Percentiles rank a stretch among this genome's conserved stretches.
These are phyloP conservation scores for Osmanthus fragrans DNA, from an alignment of 257 asterid genomes.

Conservation along the genomic window DNA sequence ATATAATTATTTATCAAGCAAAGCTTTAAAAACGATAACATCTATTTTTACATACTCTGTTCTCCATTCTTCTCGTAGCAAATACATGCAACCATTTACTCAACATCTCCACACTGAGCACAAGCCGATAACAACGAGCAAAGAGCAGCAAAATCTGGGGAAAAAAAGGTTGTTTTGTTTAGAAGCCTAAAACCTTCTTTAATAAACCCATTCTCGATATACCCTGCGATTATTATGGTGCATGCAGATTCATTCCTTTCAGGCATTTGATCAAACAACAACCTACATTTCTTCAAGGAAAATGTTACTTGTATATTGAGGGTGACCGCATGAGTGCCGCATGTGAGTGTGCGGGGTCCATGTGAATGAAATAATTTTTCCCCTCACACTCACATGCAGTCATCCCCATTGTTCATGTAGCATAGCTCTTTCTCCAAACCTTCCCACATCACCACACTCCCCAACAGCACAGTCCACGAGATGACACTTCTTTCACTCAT, in stretches of 20 bases:
- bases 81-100: slow-evolving; percentile 68
- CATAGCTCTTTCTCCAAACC: slow-evolving; percentile 58
- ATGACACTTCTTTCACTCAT: slow-evolving; percentile 53
- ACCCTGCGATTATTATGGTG: slow-evolving; percentile 58
- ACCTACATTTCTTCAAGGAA: too few relatives aligned
- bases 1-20: slow-evolving; percentile 42
- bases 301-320: too few relatives aligned
- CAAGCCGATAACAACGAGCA: slow-evolving; percentile 66
- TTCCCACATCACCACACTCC: slow-evolving; percentile 61
- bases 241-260: slow-evolving; percentile 70
- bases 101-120: slow-evolving; percentile 57
- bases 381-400: too few relatives aligned
- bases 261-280: slow-evolving; percentile 68
- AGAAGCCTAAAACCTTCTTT: slow-evolving; percentile 60
- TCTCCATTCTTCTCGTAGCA: slow-evolving; percentile 42
- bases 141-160: slow-evolving; percentile 46
- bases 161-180: slow-evolving; percentile 47
- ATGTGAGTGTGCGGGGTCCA: too few relatives aligned
- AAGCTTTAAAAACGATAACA: slow-evolving; percentile 54
- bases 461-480: slow-evolving; percentile 80
- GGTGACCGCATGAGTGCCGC: too few relatives aligned
- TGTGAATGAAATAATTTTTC: too few relatives aligned
- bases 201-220: slow-evolving; percentile 52
- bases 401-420: too few relatives aligned
- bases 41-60: slow-evolving; percentile 35